These are phyloP conservation scores for Pseudotulostoma volvatum DNA, from an alignment of 495 filamentous ascomycete genomes.

Conservation along the genomic window DNA sequence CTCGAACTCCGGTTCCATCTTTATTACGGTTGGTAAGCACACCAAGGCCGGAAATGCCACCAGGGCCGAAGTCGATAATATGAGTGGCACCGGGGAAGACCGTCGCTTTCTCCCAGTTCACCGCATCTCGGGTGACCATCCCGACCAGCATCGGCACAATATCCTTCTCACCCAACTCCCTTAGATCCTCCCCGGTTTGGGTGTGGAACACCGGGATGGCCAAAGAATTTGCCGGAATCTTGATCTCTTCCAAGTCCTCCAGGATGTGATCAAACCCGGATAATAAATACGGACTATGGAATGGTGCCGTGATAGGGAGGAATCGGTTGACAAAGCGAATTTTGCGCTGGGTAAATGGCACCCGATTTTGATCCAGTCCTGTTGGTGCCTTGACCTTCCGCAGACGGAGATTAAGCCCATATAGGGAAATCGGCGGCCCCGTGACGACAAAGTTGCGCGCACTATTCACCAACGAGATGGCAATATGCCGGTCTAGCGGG, in stretches of 20 bases:
- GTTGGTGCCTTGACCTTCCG: slow-evolving; percentile 95
- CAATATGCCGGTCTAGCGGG: slow-evolving; percentile 79
- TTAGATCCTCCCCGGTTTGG: slow-evolving; percentile 14
- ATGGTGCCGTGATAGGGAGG: slow-evolving; percentile 90
- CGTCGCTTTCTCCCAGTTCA: slow-evolving; percentile 13
- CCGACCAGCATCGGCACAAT: slow-evolving; percentile 5
- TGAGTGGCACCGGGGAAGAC: slow-evolving; percentile 9
- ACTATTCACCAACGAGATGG: slow-evolving; percentile 90
- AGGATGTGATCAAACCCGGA: slow-evolving; percentile 63
- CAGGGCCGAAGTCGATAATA: slow-evolving; percentile 14
- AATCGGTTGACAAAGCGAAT: slow-evolving; percentile 94
- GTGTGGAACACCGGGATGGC: slow-evolving; percentile 22
- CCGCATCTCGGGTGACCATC: slow-evolving; percentile 11
- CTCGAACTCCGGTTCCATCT: slow-evolving; percentile 13
- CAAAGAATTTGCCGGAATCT: slow-evolving; percentile 43
- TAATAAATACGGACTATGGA: slow-evolving; percentile 86
- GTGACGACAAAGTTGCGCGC: slow-evolving; percentile 94
- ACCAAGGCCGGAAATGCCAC: slow-evolving; percentile 11
- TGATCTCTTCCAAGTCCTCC: slow-evolving; percentile 61
- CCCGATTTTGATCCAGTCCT: slow-evolving; percentile 85
- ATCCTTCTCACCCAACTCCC: slow-evolving; percentile 6
- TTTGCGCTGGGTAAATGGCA: slow-evolving; percentile 90
- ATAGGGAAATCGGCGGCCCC: slow-evolving; percentile 85
- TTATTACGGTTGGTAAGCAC: slow-evolving; percentile 10
- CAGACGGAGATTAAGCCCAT: slow-evolving; percentile 83